These are phyloP conservation scores for Butyriboletus loyo DNA, from an alignment of 768 basidiomycete genomes.

Conservation along the genomic window DNA sequence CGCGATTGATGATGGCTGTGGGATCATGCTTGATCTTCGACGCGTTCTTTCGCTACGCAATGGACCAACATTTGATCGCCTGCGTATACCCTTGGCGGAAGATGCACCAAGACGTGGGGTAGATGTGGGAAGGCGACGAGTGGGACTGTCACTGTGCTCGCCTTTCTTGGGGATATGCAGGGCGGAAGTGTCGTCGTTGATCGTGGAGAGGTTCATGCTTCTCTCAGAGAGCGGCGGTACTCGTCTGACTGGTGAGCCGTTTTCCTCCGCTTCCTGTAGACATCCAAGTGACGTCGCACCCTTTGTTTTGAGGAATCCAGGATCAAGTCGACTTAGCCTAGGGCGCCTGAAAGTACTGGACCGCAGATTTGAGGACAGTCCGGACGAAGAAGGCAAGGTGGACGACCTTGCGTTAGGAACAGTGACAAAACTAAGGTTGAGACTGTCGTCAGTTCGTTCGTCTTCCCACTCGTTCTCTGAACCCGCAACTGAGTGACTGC, in stretches of 20 bases:
- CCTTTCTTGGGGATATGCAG: conserved; percentile 36
- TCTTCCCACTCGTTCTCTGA: conserved; percentile 92
- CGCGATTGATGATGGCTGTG: conserved; percentile 52
- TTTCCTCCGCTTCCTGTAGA: conserved; percentile 72
- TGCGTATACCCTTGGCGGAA: conserved; percentile 41
- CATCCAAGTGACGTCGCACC: conserved; percentile 53
- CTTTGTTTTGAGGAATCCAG: conserved; percentile 59
- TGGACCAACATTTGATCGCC: conserved; percentile 77
- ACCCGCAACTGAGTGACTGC: conserved; percentile 47
- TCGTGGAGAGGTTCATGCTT: conserved; percentile 51
- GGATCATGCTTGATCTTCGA: conserved; percentile 78
- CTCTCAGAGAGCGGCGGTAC: conserved; percentile 58
- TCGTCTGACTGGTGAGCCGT: conserved; percentile 32
- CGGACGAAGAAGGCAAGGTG: conserved; percentile 39
- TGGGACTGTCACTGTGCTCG: conserved; percentile 41
- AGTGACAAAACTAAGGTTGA: conserved; percentile 53
- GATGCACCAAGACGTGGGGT: conserved; percentile 38
- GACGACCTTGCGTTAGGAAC: conserved; percentile 16
- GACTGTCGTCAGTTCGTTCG: conserved; percentile 78
- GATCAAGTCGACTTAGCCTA: conserved; percentile 66
- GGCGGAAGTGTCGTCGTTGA: conserved; percentile 18
- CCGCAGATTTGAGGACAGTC: conserved; percentile 14
- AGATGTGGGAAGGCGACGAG: conserved; percentile 47
- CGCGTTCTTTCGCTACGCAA: conserved; percentile 68
- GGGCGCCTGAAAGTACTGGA: conserved; percentile 40